phyloP scores from a whole-genome alignment of 805 yeast genomes.

The Tetrapisispora pingtungensis region DNA sequence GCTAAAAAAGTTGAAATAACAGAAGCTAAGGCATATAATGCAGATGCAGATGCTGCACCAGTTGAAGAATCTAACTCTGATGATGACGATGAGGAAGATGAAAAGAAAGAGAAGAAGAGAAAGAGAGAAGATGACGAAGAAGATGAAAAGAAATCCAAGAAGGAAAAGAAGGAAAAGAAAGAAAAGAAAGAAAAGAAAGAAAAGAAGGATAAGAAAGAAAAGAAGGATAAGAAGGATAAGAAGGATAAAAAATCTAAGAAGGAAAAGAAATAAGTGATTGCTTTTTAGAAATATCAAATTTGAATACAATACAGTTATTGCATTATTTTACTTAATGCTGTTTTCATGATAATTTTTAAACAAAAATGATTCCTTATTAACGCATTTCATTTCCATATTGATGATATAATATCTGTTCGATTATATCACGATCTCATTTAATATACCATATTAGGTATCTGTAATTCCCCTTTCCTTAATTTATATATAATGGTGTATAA shows the following conservation, averaged over 20 bases:
- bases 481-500: neutral
- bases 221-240: conserved; percentile 1
- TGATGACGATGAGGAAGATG: conserved; percentile 58
- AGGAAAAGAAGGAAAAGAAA: conserved; percentile 1
- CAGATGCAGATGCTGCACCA: conserved; percentile 73
- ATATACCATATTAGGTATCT: neutral
- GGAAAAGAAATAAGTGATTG: conserved; percentile 5
- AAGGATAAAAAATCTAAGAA: conserved; percentile 3
- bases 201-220: conserved; percentile 2
- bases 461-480: neutral
- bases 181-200: conserved; percentile 3
- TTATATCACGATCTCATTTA: neutral
- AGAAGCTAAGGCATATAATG: conserved; percentile 82
- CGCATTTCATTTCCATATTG: neutral
- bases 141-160: conserved; percentile 24
- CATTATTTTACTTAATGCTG: neutral
- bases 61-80: conserved; percentile 31
- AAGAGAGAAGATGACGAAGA: conserved; percentile 28
- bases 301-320: neutral
- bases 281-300: neutral
- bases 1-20: conserved; percentile 79
- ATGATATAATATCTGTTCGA: too few species aligned
- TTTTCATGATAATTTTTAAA: neutral
- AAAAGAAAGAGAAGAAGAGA: conserved; percentile 26
- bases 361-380: neutral